Percentiles rank a stretch among this genome's conserved stretches.
These are phyloP conservation scores for Zygosaccharomyces kombuchaensis DNA, from an alignment of 805 yeast species.

Conservation along the genomic window DNA sequence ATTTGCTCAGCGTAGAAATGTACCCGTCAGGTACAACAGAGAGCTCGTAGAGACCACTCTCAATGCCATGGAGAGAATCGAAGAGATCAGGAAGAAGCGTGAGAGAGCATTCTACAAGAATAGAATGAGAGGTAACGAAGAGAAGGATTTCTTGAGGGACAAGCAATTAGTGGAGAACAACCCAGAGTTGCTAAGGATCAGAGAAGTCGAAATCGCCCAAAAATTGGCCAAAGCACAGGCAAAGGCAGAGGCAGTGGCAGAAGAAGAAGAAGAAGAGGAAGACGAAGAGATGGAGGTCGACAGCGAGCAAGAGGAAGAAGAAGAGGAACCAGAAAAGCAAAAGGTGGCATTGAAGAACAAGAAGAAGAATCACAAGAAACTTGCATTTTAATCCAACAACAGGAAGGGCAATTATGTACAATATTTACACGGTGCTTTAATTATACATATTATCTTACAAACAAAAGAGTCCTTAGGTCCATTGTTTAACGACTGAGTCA, in stretches of 20 bases:
- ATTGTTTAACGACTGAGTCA: constrained; percentile 11
- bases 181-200: constrained; percentile 84
- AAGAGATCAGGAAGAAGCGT: constrained; percentile 92
- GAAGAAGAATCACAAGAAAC: constrained; percentile 43
- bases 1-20: constrained; percentile 95
- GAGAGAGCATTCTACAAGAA: constrained; percentile 98
- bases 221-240: constrained; percentile 67
- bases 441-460: constrained; percentile 4
- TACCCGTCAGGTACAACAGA: constrained; percentile 96
- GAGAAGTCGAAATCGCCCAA: constrained; percentile 86
- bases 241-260: constrained; percentile 46
- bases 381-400: constrained; percentile 28
- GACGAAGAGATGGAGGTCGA: constrained; percentile 46
- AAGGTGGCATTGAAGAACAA: constrained; percentile 59
- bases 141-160: constrained; percentile 77
- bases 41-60: constrained; percentile 91
- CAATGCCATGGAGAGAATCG: constrained; percentile 92
- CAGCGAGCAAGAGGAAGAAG: constrained; percentile 48
- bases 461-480: constrained; percentile 6
- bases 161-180: constrained; percentile 81
- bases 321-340: constrained; percentile 44
- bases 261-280: constrained; percentile 42
- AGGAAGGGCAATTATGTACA: constrained; percentile 10
- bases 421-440: constrained; percentile 8
- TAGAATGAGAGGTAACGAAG: constrained; percentile 98